Evolutionary conservation across 805 yeast species (phyloP).

Genomic region (Millerozyma miso): DNA sequence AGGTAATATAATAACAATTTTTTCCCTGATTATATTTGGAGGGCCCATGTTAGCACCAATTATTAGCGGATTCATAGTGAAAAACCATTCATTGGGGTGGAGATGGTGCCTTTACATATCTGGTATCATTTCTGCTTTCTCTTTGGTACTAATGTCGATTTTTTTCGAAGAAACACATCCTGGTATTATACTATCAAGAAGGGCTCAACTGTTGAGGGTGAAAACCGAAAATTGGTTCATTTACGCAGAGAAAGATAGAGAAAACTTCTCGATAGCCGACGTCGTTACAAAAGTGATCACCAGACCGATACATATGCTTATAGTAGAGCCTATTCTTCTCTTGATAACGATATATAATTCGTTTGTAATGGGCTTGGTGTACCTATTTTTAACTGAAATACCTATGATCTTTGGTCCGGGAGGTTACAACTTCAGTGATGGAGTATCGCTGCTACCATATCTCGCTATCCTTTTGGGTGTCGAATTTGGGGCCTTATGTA

Average conservation of each 20-base stretch:
- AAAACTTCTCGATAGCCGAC: constrained; percentile 13
- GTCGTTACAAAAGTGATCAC: constrained; percentile 19
- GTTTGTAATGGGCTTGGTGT: constrained; percentile 38
- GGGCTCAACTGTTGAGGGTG: constrained; percentile 19
- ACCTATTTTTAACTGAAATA: constrained; percentile 31
- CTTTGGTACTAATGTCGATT: too few species aligned
- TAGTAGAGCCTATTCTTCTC: constrained; percentile 30
- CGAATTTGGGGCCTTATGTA: constrained; percentile 47
- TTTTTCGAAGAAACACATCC: constrained; percentile 28
- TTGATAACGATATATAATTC: constrained; percentile 34
- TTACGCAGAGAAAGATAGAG: constrained; percentile 20
- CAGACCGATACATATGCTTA: constrained; percentile 28
- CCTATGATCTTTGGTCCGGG: constrained; percentile 33
- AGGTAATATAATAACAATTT: constrained; percentile 68
- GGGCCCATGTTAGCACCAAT: constrained; percentile 82
- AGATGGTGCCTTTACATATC: constrained; percentile 47
- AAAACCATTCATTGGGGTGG: constrained; percentile 39
- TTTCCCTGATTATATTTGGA: constrained; percentile 59
- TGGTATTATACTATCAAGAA: constrained; percentile 18
- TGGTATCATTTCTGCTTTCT: constrained; percentile 26
- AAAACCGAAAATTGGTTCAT: constrained; percentile 24
- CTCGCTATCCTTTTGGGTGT: constrained; percentile 65
- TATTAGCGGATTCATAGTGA: constrained; percentile 30
- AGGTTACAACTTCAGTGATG: constrained; percentile 54
- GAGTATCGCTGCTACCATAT: constrained; percentile 69